Evolutionary conservation across 2,329 filamentous ascomycete genomes (phyloP).

Genomic region (Colletotrichum sp.): DNA sequence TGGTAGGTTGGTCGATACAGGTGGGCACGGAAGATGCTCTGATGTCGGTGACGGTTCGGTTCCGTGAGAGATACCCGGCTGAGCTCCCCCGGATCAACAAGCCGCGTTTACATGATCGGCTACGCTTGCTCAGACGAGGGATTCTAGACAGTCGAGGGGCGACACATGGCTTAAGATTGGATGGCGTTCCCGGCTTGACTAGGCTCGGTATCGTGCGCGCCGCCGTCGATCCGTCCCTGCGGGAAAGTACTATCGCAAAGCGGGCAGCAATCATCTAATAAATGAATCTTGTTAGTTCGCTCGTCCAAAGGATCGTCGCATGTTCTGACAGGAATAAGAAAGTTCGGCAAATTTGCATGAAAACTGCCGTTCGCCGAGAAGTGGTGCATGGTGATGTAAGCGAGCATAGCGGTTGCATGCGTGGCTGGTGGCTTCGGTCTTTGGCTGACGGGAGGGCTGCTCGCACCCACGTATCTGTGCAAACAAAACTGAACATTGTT

Average conservation of each 20-base stretch:
- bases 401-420: neutral
- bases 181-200: neutral
- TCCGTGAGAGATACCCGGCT: neutral
- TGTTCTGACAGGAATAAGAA: slow-evolving; percentile 10
- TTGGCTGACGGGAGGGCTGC: neutral
- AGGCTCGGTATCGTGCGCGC: neutral
- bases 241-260: neutral
- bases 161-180: slow-evolving; percentile 8
- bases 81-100: neutral
- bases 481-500: neutral
- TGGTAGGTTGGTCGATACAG: neutral
- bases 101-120: neutral
- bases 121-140: neutral
- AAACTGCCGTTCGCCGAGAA: slow-evolving; percentile 5
- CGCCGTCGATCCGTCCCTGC: neutral
- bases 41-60: neutral
- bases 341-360: neutral
- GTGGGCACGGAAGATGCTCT: neutral
- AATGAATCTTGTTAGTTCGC: neutral
- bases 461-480: neutral
- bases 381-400: neutral
- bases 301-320: neutral
- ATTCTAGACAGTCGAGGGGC: neutral
- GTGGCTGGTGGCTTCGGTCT: neutral
- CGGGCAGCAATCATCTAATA: neutral